A percentile compares a stretch with the other conserved stretches of the same genome.
Evolutionary conservation across 1,284 basidiomycete genomes (phyloP).

Genomic region (Rhodotorula mucilaginosa): DNA sequence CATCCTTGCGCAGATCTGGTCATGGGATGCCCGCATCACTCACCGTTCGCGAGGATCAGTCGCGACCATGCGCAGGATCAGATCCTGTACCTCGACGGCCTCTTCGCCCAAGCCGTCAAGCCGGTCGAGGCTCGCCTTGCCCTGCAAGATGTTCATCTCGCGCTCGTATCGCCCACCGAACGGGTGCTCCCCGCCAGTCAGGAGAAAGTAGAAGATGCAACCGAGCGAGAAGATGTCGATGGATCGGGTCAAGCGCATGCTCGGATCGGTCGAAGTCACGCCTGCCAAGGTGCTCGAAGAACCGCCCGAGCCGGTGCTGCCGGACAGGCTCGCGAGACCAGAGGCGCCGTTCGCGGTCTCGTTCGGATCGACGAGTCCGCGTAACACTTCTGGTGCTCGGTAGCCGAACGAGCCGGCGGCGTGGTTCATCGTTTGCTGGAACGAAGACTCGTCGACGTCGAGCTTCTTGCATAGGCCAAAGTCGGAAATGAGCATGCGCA

Average conservation of each 20-base stretch:
- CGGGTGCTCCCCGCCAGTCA: slow-evolving; percentile 83
- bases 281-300: slow-evolving; percentile 23
- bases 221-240: slow-evolving; percentile 93
- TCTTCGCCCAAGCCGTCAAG: slow-evolving; percentile 84
- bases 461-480: slow-evolving; percentile 91
- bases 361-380: slow-evolving; percentile 85
- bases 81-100: slow-evolving; percentile 74
- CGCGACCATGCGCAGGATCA: slow-evolving; percentile 73
- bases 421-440: slow-evolving; percentile 68
- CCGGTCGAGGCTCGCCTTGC: slow-evolving; percentile 64
- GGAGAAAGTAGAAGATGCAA: slow-evolving; percentile 85
- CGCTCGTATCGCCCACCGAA: slow-evolving; percentile 86
- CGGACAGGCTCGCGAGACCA: slow-evolving; percentile 15
- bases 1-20: background rate
- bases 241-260: slow-evolving; percentile 77
- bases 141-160: slow-evolving; percentile 85
- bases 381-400: slow-evolving; percentile 88
- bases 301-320: slow-evolving; percentile 23
- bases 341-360: slow-evolving; percentile 51
- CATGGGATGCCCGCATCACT: slow-evolving; percentile 37
- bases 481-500: slow-evolving; percentile 90
- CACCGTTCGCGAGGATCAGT: slow-evolving; percentile 70
- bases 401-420: slow-evolving; percentile 86
- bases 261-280: slow-evolving; percentile 47
- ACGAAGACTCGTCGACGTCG: slow-evolving; percentile 89